A percentile compares a stretch with the other conserved stretches of the same genome.
Conservation (phyloP, 495 filamentous ascomycete species). For the Chaetomium fimeti region DNA sequence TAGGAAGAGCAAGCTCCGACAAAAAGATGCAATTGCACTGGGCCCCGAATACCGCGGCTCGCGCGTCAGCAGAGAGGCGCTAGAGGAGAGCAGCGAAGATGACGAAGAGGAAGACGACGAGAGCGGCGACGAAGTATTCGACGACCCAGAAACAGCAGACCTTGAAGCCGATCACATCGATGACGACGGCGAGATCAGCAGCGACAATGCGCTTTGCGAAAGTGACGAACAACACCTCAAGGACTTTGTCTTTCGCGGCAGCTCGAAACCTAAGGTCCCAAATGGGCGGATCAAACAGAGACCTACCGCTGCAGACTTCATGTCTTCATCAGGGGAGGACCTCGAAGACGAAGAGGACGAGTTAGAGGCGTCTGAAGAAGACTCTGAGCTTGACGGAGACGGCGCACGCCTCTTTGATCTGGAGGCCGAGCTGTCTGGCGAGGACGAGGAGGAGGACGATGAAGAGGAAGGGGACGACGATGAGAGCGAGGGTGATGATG, state of each 20-base stretch:
- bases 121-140: conserved; percentile 44
- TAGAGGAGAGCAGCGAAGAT: conserved; percentile 49
- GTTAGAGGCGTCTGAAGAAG: conserved; percentile 27
- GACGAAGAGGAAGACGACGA: conserved; percentile 42
- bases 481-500: conserved; percentile 44
- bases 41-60: conserved; percentile 83
- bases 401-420: conserved; percentile 29
- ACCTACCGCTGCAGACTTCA: conserved; percentile 51
- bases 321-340: conserved; percentile 46
- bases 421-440: conserved; percentile 38
- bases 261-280: conserved; percentile 43
- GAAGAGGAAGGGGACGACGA: conserved; percentile 40
- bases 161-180: conserved; percentile 48
- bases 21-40: conserved; percentile 60
- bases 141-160: conserved; percentile 48
- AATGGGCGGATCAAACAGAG: conserved; percentile 36
- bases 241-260: conserved; percentile 54
- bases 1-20: conserved; percentile 83
- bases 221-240: conserved; percentile 62
- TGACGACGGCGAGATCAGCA: conserved; percentile 59
- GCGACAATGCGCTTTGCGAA: conserved; percentile 59
- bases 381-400: conserved; percentile 32
- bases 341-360: conserved; percentile 33
- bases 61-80: conserved; percentile 68
- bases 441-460: conserved; percentile 43